These are phyloP conservation scores for Populus pruinosa DNA, from an alignment of 345 rosid species.

Conservation along the genomic window DNA sequence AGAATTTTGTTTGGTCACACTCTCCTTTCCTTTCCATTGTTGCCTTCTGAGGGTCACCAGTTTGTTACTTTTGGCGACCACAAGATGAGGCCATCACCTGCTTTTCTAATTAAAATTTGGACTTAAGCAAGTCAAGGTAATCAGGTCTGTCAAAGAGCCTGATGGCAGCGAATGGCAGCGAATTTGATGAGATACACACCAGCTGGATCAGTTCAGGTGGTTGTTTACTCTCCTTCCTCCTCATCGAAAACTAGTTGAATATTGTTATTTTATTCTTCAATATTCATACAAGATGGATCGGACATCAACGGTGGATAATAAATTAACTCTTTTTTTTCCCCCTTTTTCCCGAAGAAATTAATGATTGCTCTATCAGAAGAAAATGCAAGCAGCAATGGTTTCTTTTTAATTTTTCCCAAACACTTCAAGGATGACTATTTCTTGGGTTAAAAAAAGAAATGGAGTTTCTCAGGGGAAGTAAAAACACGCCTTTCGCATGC, in stretches of 20 bases:
- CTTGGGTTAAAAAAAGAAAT: no score
- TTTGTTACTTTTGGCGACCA: not conserved
- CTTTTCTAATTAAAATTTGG: not conserved
- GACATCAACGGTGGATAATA: no score
- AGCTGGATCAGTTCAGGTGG: not conserved
- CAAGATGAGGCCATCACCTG: not conserved
- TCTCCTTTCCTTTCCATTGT: not conserved
- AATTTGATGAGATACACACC: not conserved
- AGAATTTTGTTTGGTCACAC: not conserved
- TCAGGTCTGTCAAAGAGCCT: not conserved
- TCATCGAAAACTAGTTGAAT: no score
- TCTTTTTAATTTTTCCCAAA: no score
- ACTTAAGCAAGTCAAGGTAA: not conserved
- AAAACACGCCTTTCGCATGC: no score
- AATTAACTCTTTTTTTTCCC: no score
- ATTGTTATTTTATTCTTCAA: no score
- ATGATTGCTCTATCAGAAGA: no score
- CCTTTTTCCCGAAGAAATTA: no score
- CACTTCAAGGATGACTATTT: no score
- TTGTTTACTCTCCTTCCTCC: not conserved
- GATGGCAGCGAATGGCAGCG: not conserved
- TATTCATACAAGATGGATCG: no score
- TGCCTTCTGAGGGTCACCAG: not conserved
- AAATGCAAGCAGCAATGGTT: not conserved
- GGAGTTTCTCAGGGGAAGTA: no score